Conservation (phyloP, 768 basidiomycete species). For the Termitomyces sp. region DNA sequence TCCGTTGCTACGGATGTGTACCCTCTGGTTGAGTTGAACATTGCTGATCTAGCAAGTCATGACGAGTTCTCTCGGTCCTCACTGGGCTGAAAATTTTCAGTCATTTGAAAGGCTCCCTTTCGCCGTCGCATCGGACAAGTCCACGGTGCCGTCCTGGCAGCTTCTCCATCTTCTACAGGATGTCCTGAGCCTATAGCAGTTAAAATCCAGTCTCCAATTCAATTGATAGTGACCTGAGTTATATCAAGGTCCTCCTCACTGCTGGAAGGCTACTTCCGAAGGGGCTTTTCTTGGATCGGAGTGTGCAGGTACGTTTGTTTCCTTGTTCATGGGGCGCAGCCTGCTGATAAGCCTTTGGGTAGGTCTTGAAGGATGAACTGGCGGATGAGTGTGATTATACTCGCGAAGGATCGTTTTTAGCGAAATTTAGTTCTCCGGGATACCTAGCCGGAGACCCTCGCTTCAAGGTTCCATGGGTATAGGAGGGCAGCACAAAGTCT, state of each 20-base stretch:
- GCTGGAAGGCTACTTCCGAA: conserved; percentile 77
- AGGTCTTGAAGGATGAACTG: conserved; percentile 88
- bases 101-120: no score
- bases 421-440: conserved; percentile 46
- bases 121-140: conserved; percentile 96
- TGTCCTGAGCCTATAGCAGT: conserved; percentile 59
- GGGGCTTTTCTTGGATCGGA: no score
- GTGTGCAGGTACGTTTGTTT: conserved; percentile 47
- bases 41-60: no score
- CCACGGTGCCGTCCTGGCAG: conserved; percentile 63
- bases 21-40: no score
- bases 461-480: conserved; percentile 85
- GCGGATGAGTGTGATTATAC: conserved; percentile 89
- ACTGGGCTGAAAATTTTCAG: no score
- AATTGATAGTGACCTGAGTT: no score
- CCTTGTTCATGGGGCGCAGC: neutral
- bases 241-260: conserved; percentile 76
- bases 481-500: conserved; percentile 71
- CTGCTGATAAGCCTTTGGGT: neutral
- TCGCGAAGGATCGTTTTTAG: conserved; percentile 72
- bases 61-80: no score
- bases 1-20: conserved; percentile 27
- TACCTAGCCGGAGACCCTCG: conserved; percentile 51
- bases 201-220: conserved; percentile 94
- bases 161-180: conserved; percentile 48